Conservation (phyloP, 192 early-diverging fungal species). For the Coemansia sp. region DNA sequence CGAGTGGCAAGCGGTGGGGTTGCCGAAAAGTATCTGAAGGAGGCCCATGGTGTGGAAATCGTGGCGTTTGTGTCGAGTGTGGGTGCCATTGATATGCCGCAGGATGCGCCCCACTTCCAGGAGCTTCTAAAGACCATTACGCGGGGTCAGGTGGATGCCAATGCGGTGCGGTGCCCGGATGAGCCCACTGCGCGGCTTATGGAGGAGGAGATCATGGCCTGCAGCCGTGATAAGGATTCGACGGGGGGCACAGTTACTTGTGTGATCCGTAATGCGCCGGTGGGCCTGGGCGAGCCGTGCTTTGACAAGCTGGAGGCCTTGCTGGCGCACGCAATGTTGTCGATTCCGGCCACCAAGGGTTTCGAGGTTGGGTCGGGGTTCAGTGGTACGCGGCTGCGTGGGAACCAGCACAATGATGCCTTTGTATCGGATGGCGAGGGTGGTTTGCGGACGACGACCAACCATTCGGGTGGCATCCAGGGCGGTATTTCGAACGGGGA, state of each 20-base stretch:
- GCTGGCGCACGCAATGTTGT: conserved; percentile 97
- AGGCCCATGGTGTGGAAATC: conserved; percentile 79
- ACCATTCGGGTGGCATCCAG: conserved; percentile 95
- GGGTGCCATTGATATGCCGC: conserved; percentile 73
- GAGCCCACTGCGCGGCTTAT: conserved; percentile 65
- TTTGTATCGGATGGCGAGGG: conserved; percentile 62
- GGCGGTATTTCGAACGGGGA: conserved; percentile 97
- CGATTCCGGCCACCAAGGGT: conserved; percentile 96
- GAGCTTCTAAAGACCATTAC: conserved; percentile 62
- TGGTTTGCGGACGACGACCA: conserved; percentile 78
- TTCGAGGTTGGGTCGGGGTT: conserved; percentile 97
- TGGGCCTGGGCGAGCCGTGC: conserved; percentile 93
- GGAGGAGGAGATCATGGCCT: conserved; percentile 78
- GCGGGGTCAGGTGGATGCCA: conserved; percentile 70
- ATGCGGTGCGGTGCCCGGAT: conserved; percentile 87
- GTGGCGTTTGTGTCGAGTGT: conserved; percentile 93
- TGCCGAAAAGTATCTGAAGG: conserved; percentile 92
- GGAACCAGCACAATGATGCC: conserved; percentile 90
- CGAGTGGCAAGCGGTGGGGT: conserved; percentile 95
- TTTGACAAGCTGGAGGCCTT: conserved; percentile 97
- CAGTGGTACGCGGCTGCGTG: conserved; percentile 77
- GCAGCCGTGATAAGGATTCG: conserved; percentile 78
- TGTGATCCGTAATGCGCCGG: conserved; percentile 88
- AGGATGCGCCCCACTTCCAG: conserved; percentile 22
- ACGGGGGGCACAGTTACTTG: conserved; percentile 94